Conservation (phyloP, 441 rosid species). For the Codiaeum variegatum region DNA sequence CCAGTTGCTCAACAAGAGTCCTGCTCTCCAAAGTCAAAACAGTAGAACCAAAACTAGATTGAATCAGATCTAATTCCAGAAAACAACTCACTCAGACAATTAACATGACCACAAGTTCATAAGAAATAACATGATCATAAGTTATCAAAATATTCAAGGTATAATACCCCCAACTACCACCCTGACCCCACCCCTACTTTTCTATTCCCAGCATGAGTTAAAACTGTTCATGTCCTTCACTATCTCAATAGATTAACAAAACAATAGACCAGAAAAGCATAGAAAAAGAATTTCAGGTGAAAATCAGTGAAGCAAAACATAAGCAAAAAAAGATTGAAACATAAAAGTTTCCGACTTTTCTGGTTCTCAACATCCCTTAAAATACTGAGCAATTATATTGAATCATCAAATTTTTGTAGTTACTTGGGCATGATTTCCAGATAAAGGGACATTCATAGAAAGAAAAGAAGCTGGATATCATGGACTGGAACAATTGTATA, state of each 20-base stretch:
- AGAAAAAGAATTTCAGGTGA: not conserved
- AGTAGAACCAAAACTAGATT: slow-evolving; percentile 17
- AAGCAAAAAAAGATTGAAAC: not conserved
- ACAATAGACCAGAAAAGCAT: not conserved
- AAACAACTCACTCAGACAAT: not conserved
- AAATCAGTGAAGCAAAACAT: not conserved
- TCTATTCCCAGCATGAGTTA: not conserved
- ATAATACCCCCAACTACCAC: not conserved
- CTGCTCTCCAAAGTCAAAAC: slow-evolving; percentile 34
- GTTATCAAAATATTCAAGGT: not conserved
- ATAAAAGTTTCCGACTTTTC: not conserved
- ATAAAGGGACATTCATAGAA: not conserved
- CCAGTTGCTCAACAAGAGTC: slow-evolving; percentile 54
- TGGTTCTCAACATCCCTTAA: not conserved
- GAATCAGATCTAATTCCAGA: slow-evolving; percentile 16
- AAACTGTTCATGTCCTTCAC: not conserved
- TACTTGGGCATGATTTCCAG: not conserved
- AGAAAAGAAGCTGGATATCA: not conserved
- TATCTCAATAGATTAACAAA: not conserved
- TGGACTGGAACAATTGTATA: not conserved
- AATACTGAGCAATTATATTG: not conserved
- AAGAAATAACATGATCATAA: not conserved
- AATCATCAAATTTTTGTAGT: not conserved
- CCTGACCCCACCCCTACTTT: no score
- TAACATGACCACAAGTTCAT: not conserved